phyloP scores from a whole-genome alignment of 345 rosid genomes.

The Sonneratia caseolaris region DNA sequence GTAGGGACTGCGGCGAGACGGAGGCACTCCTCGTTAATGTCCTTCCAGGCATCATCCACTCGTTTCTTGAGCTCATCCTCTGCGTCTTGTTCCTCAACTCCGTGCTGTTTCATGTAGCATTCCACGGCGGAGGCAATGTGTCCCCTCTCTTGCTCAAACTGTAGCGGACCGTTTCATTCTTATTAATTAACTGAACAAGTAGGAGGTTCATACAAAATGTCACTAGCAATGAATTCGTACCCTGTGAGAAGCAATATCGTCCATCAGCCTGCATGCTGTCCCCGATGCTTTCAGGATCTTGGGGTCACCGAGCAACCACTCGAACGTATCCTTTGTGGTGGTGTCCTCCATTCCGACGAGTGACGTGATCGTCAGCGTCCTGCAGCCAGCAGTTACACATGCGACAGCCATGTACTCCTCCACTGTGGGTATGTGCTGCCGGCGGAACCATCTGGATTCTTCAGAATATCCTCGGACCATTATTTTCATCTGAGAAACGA shows the following conservation, averaged over 20 bases:
- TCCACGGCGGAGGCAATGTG: background rate
- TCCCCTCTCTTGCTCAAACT: slow-evolving; percentile 8
- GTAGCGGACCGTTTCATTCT: background rate
- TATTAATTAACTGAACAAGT: background rate
- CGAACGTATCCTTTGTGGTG: slow-evolving; percentile 8
- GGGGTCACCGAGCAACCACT: slow-evolving; percentile 12
- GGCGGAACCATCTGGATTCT: slow-evolving; percentile 25
- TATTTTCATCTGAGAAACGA: slow-evolving; percentile 18
- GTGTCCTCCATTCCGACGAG: slow-evolving; percentile 11
- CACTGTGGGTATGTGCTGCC: slow-evolving; percentile 13
- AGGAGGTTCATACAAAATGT: background rate
- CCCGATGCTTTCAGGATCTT: slow-evolving; percentile 10
- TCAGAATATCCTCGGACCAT: slow-evolving; percentile 11
- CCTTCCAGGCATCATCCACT: slow-evolving; percentile 15
- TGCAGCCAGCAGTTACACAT: slow-evolving; percentile 6
- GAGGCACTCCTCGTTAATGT: slow-evolving; percentile 13
- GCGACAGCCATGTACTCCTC: slow-evolving; percentile 22
- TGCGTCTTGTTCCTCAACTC: slow-evolving; percentile 8
- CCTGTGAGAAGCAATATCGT: slow-evolving; percentile 16
- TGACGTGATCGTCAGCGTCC: background rate
- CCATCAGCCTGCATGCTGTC: slow-evolving; percentile 10
- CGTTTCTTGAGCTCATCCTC: slow-evolving; percentile 3
- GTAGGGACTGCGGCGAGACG: slow-evolving; percentile 3
- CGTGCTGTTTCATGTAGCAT: slow-evolving; percentile 11
- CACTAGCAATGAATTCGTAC: background rate